Evolutionary conservation across 176 grass and related monocot genomes (phyloP).

Genomic region (Ampelocalamus luodianensis): DNA sequence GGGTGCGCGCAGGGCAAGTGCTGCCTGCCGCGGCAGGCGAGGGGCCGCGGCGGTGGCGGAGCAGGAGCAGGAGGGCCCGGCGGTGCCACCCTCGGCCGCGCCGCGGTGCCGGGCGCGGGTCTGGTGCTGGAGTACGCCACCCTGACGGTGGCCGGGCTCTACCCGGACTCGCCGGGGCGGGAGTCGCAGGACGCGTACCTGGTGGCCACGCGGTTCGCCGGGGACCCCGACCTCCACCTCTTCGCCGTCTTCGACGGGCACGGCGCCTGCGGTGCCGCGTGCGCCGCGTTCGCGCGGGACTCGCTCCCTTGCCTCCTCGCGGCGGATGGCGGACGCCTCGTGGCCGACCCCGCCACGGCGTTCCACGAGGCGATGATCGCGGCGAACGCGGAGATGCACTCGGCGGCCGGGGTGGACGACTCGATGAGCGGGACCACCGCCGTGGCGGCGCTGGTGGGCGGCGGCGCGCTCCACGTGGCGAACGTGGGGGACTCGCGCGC

Average conservation of each 20-base stretch:
- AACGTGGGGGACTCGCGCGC: slow-evolving; percentile 97
- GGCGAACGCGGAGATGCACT: slow-evolving; percentile 76
- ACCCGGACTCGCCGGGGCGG: slow-evolving; percentile 74
- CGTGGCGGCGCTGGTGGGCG: slow-evolving; percentile 69
- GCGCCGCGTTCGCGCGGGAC: slow-evolving; percentile 75
- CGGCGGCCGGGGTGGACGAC: slow-evolving; percentile 68
- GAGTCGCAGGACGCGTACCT: slow-evolving; percentile 82
- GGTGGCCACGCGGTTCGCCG: slow-evolving; percentile 61
- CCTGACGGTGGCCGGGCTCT: slow-evolving; percentile 69
- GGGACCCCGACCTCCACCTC: slow-evolving; percentile 76
- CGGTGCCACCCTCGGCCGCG: slow-evolving; percentile 48
- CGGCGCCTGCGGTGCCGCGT: slow-evolving; percentile 62
- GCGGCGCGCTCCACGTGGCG: slow-evolving; percentile 68
- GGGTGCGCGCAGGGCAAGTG: slow-evolving; percentile 83
- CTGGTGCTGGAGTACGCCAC: slow-evolving; percentile 72
- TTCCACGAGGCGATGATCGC: slow-evolving; percentile 60
- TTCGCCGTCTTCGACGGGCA: slow-evolving; percentile 96
- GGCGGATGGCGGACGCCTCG: slow-evolving; percentile 25
- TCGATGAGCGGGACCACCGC: slow-evolving; percentile 97
- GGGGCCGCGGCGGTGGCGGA: not conserved
- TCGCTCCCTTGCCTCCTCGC: slow-evolving; percentile 60
- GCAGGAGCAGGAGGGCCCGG: slow-evolving; percentile 16
- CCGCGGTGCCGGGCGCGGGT: slow-evolving; percentile 52
- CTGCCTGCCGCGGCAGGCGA: slow-evolving; percentile 40
- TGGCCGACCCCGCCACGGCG: slow-evolving; percentile 51